These are phyloP conservation scores for Plantago rigida DNA, from an alignment of 305 asterid species.

Conservation along the genomic window DNA sequence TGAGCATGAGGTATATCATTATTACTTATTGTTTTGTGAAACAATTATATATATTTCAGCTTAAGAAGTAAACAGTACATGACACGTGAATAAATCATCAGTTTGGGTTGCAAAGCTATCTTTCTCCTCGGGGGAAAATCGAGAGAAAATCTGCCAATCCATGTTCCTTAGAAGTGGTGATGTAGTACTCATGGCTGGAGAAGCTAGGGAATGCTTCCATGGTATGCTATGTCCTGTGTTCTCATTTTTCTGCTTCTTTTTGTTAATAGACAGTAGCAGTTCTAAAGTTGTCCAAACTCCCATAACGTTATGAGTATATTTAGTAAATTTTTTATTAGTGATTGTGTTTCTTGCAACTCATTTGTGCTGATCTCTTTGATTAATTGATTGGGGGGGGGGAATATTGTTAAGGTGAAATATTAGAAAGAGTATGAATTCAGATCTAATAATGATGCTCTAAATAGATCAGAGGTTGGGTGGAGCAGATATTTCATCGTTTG, in stretches of 20 bases:
- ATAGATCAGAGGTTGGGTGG: too few relatives aligned
- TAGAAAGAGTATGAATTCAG: background rate
- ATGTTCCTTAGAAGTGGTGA: slow-evolving; percentile 96
- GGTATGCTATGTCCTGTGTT: slow-evolving; percentile 34
- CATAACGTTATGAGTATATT: background rate
- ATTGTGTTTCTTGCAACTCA: background rate
- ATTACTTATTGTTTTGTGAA: slow-evolving; percentile 5
- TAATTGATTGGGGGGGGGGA: slow-evolving; percentile 1
- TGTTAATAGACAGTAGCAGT: background rate
- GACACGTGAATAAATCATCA: slow-evolving; percentile 22
- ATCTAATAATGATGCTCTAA: too few relatives aligned
- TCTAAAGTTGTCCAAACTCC: background rate
- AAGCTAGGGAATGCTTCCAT: slow-evolving; percentile 92
- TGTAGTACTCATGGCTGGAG: slow-evolving; percentile 78
- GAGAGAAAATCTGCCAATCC: slow-evolving; percentile 63
- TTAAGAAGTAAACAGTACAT: background rate
- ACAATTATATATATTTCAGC: background rate
- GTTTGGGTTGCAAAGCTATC: slow-evolving; percentile 94
- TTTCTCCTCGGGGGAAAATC: slow-evolving; percentile 89
- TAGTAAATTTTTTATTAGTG: too few relatives aligned
- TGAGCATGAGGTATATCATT: slow-evolving; percentile 73
- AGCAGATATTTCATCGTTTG: too few relatives aligned
- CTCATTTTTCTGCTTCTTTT: slow-evolving; percentile 13
- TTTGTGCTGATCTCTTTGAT: background rate
- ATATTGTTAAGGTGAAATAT: slow-evolving; percentile 1